These are phyloP conservation scores for Monosporozyma unispora DNA, from an alignment of 805 yeast species.

Conservation along the genomic window DNA sequence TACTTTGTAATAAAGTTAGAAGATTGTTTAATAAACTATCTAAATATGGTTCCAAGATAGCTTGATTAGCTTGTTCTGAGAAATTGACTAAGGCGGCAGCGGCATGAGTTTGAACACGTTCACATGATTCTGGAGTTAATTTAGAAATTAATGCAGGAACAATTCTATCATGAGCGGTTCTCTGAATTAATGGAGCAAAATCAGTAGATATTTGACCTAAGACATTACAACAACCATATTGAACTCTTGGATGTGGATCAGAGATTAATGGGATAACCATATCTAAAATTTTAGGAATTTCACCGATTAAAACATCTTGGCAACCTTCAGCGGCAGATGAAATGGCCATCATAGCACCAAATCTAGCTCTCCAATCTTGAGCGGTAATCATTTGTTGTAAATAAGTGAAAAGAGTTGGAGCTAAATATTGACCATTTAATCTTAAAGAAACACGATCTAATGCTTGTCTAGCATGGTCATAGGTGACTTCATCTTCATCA, in stretches of 20 bases:
- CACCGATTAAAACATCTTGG: constrained; percentile 73
- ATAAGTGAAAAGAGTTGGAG: constrained; percentile 77
- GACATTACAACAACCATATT: constrained; percentile 94
- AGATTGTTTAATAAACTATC: constrained; percentile 71
- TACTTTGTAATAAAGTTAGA: constrained; percentile 68
- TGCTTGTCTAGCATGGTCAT: constrained; percentile 90
- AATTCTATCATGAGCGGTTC: constrained; percentile 66
- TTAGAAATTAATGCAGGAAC: constrained; percentile 83
- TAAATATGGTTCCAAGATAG: constrained; percentile 82
- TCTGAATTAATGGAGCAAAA: constrained; percentile 82
- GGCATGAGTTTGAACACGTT: constrained; percentile 95
- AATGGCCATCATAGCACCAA: constrained; percentile 93
- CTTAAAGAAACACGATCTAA: constrained; percentile 81
- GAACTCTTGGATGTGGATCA: constrained; percentile 90
- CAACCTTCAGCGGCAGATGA: constrained; percentile 98
- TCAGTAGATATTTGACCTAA: constrained; percentile 96
- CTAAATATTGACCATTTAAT: constrained; percentile 74
- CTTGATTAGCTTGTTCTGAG: constrained; percentile 83
- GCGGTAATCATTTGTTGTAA: constrained; percentile 77
- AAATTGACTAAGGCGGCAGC: constrained; percentile 97
- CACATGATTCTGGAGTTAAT: constrained; percentile 63
- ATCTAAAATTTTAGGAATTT: constrained; percentile 72
- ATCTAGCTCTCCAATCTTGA: constrained; percentile 84
- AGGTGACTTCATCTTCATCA: constrained; percentile 78
- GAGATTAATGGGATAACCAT: constrained; percentile 76